Base-by-base conservation (phyloP, 2,329 filamentous ascomycete species). In the Sporothrix brunneoviolacea region DNA sequence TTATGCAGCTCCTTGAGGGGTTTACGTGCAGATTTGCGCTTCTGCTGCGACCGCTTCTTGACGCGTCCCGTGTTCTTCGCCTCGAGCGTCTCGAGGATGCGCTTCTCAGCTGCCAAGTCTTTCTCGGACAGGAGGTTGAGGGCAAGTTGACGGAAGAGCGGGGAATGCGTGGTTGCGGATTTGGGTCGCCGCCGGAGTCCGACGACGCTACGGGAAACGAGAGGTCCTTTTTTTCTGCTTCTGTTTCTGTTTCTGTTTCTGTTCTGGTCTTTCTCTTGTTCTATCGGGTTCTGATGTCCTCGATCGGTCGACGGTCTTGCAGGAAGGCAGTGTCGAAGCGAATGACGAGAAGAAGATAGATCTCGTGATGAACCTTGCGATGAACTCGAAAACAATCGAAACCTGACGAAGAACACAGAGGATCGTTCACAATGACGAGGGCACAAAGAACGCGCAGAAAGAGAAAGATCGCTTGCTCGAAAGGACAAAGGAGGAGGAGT, bases 141-240 rank as follows among this genome's bases (percentile, higher is more conserved):
- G 44, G 72, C 71, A 61, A 78, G 71, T 64, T 79, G 76, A 66
- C 83, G 72, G 67, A 85, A 83, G 61, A 86, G 77, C 70, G 80
- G 81, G 58, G 82, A 86, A 82, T 86, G 82, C 82, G 82, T 74
- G 65, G 82, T 84, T 77, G 65, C 79, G 78, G 69, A 68, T 60
- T 64, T 62, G 58, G 58, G 33, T 49, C 45, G 58, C 48, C 54
- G 54, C 45, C 45, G 48, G 35, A 24, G 4, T 22, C 30, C 40
- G 50, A 47, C 57, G 57, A 57, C 58, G 37, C 19, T 40, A 33
- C 24, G 27, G 18, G 15, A 15, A 24, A 24, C 5, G 37, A 39
- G 16, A 39, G n/a, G 13, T 10, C 48, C 38, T 10, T 13, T 32
- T 41, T 15, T 43, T 24, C 8, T 38, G 8, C 15, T 13, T 39